Conservation (phyloP, 1,284 basidiomycete genomes). For the Ustilago sp. region DNA sequence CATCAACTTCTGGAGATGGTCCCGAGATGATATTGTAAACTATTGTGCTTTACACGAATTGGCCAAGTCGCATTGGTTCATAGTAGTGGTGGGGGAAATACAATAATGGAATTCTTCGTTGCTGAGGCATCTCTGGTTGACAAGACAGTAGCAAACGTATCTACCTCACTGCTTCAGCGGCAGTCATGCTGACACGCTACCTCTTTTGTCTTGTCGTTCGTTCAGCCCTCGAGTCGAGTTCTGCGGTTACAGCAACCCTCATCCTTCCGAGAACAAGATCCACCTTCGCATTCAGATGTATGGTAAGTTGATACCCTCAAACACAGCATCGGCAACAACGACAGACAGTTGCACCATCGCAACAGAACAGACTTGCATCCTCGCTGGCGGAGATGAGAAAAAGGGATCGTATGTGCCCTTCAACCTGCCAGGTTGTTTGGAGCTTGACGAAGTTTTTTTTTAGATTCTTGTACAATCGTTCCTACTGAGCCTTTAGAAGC, state of each 20-base stretch:
- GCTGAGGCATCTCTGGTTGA: constrained; percentile 58
- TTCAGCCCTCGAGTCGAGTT: constrained; percentile 95
- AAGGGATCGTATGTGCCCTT: constrained; percentile 53
- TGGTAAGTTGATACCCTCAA: constrained; percentile 76
- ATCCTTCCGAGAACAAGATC: constrained; percentile 95
- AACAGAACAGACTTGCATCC: constrained; percentile 1
- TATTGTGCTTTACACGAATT: constrained; percentile 56
- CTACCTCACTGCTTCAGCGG: not conserved
- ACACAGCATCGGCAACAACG: not conserved
- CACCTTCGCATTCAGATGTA: constrained; percentile 98
- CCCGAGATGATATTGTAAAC: constrained; percentile 52
- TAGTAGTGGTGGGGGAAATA: constrained; percentile 62
- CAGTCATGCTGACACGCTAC: constrained; percentile 12
- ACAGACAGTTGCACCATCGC: not conserved
- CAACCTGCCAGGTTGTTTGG: constrained; percentile 45
- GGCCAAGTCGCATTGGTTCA: constrained; percentile 47
- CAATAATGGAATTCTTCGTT: constrained; percentile 70
- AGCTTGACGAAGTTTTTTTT: constrained; percentile 53
- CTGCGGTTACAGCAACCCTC: constrained; percentile 95
- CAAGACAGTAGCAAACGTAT: constrained; percentile 5
- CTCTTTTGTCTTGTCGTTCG: not conserved
- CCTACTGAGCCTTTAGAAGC: constrained; percentile 65
- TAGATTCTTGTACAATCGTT: constrained; percentile 68
- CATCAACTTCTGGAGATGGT: constrained; percentile 6
- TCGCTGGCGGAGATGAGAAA: constrained; percentile 49